Evolutionary conservation across 208 protist species (phyloP), one percentile per base, ranked within the genome.

Genomic region (Leptomonas seymouri): DNA sequence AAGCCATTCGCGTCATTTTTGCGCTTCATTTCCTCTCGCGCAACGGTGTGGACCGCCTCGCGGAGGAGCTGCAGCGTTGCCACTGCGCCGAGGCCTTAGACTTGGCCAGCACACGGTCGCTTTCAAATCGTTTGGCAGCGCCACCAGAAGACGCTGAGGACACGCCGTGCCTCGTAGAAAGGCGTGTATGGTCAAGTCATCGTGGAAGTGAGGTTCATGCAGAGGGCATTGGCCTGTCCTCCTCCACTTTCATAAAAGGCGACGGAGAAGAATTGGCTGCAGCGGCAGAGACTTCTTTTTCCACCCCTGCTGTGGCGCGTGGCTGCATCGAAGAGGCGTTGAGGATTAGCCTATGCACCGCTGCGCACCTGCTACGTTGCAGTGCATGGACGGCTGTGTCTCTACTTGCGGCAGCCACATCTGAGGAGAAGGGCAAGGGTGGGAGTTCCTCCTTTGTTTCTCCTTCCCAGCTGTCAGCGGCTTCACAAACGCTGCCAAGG

Each of bases 301-400:
- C 49, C 55, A 70, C 76, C 4, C n/a, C 57, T 8, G 23, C 54
- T 16, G 72, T 55, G 2, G 77, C 72, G 8, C 65, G 66, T 34
- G 30, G 27, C 39, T 72, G 58, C 53, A 39, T 83, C 21, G 50
- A 42, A 16, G 2, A 42, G 16, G 70, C 64, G 12, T 69, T 71
- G 27, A 25, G 31, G 46, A 50, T 79, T 41, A 61, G 65, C 8
- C 58, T 82, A 0, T 56, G 71, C 39, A 85, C 80, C 9, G 80
- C 76, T 2, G 57, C 70, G 0, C 80, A 85, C 57, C 54, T 85
- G 18, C 69, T 85, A n/a, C 69, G 71, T 45, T 85, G 80, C 55
- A 67, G 58, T 27, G 55, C 74, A 16, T 73, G 67, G 74, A 72
- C 74, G n/a, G 63, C 76, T 6, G 44, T 60, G 0, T 59, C 53